Evolutionary conservation across 2,329 filamentous ascomycete genomes (phyloP).

Genomic region (Sporothrix pallida): DNA sequence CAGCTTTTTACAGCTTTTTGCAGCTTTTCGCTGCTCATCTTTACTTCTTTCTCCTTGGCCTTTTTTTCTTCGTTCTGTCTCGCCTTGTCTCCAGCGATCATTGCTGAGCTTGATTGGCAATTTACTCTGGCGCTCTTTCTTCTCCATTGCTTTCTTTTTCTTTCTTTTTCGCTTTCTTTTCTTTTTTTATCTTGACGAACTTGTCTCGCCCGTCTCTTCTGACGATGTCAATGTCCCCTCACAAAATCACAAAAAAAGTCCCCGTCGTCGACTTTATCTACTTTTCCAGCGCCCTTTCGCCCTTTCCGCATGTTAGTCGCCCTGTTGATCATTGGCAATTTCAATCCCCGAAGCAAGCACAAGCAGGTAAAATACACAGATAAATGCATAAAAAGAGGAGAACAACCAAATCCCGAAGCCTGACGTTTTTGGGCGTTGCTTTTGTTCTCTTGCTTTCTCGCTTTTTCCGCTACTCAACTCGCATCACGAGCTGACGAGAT

Average conservation of each 20-base stretch:
- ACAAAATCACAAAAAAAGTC: background rate
- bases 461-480: background rate
- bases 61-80: background rate
- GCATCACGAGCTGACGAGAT: too few species aligned
- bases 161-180: too few species aligned
- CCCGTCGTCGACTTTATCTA: background rate
- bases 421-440: background rate
- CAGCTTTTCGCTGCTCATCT: background rate
- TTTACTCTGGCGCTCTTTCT: background rate
- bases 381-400: background rate
- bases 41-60: background rate
- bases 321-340: background rate
- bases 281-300: background rate
- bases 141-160: background rate
- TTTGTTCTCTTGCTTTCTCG: background rate
- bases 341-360: conserved; percentile 1
- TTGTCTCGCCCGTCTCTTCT: background rate
- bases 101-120: background rate
- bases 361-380: background rate
- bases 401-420: background rate
- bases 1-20: too few species aligned
- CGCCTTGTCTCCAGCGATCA: background rate
- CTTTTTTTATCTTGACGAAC: background rate
- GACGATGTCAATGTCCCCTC: background rate
- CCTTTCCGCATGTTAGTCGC: background rate